Percentiles rank a stretch among this genome's conserved stretches.
These are phyloP conservation scores for Nakazawaea wyomingensis DNA, from an alignment of 805 yeast genomes.

Conservation along the genomic window DNA sequence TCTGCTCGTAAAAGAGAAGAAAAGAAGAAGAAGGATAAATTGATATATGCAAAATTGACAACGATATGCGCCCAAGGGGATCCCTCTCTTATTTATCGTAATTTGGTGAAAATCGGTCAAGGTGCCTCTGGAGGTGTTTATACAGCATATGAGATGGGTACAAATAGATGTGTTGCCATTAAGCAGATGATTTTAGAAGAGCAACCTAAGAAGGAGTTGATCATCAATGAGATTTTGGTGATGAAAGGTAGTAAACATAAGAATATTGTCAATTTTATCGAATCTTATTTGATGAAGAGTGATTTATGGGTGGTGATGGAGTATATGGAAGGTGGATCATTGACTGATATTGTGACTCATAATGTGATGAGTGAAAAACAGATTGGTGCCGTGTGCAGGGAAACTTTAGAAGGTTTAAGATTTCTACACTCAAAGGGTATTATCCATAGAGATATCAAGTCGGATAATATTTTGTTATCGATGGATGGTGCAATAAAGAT, in stretches of 20 bases:
- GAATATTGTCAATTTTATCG: conserved; percentile 91
- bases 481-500: conserved; percentile 85
- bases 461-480: conserved; percentile 84
- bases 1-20: conserved; percentile 74
- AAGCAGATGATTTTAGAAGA: conserved; percentile 93
- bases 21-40: conserved; percentile 64
- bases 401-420: conserved; percentile 78
- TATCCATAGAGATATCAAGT: conserved; percentile 92
- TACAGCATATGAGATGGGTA: conserved; percentile 66
- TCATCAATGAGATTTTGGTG: conserved; percentile 90
- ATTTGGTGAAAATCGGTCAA: conserved; percentile 85
- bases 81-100: conserved; percentile 65
- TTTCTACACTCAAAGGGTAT: conserved; percentile 90
- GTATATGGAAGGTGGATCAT: conserved; percentile 97
- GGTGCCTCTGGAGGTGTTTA: conserved; percentile 98
- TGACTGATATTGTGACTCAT: conserved; percentile 93
- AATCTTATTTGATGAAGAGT: conserved; percentile 70
- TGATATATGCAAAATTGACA: conserved; percentile 63
- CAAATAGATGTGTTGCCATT: conserved; percentile 72
- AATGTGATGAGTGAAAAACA: conserved; percentile 86
- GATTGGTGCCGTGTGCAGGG: conserved; percentile 92
- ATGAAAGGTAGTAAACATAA: conserved; percentile 90
- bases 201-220: conserved; percentile 93
- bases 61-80: conserved; percentile 82
- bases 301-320: conserved; percentile 98